phyloP scores from a whole-genome alignment of 495 filamentous ascomycete species.

The Clohesyomyces aquaticus region DNA sequence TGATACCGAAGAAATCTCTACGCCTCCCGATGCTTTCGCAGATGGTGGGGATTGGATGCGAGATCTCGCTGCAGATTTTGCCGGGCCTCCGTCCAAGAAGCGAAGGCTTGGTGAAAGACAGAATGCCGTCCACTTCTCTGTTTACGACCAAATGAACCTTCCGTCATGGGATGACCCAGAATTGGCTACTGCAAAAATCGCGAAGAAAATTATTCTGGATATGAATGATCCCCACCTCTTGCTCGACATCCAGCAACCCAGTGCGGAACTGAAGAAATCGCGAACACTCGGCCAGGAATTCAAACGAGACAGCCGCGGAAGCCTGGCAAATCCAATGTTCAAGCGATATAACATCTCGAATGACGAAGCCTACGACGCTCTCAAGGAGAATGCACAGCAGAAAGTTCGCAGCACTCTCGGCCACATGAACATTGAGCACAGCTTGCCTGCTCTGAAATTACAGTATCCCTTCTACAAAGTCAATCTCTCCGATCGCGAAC shows the following conservation, averaged over 20 bases:
- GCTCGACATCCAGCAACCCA: conserved; percentile 62
- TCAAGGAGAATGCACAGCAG: conserved; percentile 96
- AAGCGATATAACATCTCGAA: conserved; percentile 94
- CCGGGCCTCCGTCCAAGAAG: conserved; percentile 26
- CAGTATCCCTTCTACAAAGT: conserved; percentile 94
- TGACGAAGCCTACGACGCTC: conserved; percentile 88
- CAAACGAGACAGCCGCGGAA: conserved; percentile 60
- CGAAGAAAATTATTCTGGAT: conserved; percentile 79
- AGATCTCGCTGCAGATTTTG: background rate
- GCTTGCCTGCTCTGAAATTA: conserved; percentile 83
- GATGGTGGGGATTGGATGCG: conserved; percentile 21
- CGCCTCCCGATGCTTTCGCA: conserved; percentile 22
- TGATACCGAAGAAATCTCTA: conserved; percentile 17
- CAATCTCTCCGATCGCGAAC: conserved; percentile 74
- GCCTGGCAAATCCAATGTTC: conserved; percentile 62
- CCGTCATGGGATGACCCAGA: conserved; percentile 65
- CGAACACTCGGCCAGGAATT: conserved; percentile 49
- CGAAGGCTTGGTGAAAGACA: conserved; percentile 13
- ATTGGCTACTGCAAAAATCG: conserved; percentile 64
- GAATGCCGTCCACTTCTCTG: conserved; percentile 38
- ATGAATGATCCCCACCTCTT: conserved; percentile 88
- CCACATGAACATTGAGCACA: conserved; percentile 84
- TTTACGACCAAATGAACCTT: conserved; percentile 52
- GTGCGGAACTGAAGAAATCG: conserved; percentile 42
- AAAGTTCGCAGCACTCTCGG: conserved; percentile 91